phyloP scores from a whole-genome alignment of 208 protist species.

The Wallacemonas sp. region DNA sequence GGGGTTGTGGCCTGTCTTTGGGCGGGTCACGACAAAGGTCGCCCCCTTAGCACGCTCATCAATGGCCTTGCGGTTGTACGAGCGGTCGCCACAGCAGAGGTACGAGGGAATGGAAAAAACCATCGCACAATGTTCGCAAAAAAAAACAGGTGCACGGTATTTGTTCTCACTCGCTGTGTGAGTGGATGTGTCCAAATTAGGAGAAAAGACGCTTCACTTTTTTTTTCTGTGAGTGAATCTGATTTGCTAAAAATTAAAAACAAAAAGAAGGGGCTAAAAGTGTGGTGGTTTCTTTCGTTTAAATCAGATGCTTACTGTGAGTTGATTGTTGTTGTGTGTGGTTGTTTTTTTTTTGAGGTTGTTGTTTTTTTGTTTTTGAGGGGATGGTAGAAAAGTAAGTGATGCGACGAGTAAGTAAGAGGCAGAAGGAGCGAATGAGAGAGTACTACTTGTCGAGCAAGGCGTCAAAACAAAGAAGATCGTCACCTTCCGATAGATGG shows the following conservation, averaged over 20 bases:
- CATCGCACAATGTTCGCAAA: slow-evolving; percentile 58
- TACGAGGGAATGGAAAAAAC: slow-evolving; percentile 92
- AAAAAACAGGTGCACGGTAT: slow-evolving; percentile 1
- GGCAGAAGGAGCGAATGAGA: too few relatives aligned
- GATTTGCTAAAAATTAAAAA: not conserved
- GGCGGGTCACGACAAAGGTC: slow-evolving; percentile 63
- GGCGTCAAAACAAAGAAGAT: too few relatives aligned
- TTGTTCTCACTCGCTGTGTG: slow-evolving; percentile 5
- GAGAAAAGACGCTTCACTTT: not conserved
- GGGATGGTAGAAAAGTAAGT: too few relatives aligned
- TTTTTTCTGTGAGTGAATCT: not conserved
- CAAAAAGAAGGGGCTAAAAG: not conserved
- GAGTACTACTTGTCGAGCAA: too few relatives aligned
- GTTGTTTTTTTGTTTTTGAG: too few relatives aligned
- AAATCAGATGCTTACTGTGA: not conserved
- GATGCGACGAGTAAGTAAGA: too few relatives aligned
- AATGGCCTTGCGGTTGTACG: slow-evolving; percentile 48
- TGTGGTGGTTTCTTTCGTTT: too few relatives aligned
- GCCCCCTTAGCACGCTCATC: slow-evolving; percentile 68
- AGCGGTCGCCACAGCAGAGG: slow-evolving; percentile 70
- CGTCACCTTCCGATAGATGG: too few relatives aligned
- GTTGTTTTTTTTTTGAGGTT: too few relatives aligned
- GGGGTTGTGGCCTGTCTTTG: slow-evolving; percentile 79
- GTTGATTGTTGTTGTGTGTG: too few relatives aligned
- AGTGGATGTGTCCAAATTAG: not conserved